phyloP scores from a whole-genome alignment of 805 yeast genomes.

The Spathaspora passalidarum region DNA sequence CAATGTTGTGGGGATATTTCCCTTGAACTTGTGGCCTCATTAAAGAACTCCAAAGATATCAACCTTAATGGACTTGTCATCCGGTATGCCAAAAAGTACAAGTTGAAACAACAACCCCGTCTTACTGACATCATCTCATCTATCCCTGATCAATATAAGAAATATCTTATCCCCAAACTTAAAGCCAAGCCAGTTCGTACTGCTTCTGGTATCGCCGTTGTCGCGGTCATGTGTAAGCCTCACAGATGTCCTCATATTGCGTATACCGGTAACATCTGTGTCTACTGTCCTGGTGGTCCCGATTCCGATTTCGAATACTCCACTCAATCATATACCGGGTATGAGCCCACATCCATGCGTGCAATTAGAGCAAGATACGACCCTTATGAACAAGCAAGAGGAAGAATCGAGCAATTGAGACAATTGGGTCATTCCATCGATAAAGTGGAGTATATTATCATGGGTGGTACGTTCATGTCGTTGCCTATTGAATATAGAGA shows the following conservation, averaged over 20 bases:
- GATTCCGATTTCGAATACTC: slow-evolving; percentile 97
- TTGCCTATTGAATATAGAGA: slow-evolving; percentile 88
- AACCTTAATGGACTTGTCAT: slow-evolving; percentile 89
- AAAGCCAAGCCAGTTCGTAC: slow-evolving; percentile 99
- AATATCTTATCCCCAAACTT: slow-evolving; percentile 84
- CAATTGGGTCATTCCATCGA: slow-evolving; percentile 96
- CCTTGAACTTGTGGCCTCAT: slow-evolving; percentile 74
- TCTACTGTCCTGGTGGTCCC: slow-evolving; percentile 98
- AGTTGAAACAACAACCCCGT: slow-evolving; percentile 87
- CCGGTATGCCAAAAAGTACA: slow-evolving; percentile 83
- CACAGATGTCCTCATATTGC: slow-evolving; percentile 99
- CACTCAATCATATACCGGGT: slow-evolving; percentile 97
- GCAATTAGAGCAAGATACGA: slow-evolving; percentile 98
- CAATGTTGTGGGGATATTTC: slow-evolving; percentile 93
- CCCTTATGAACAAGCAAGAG: slow-evolving; percentile 98
- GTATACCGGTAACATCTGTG: slow-evolving; percentile 97
- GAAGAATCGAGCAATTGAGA: slow-evolving; percentile 92
- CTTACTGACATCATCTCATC: slow-evolving; percentile 92
- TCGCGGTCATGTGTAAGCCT: slow-evolving; percentile 99
- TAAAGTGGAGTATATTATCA: slow-evolving; percentile 94
- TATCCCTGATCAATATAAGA: slow-evolving; percentile 93
- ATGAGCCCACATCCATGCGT: slow-evolving; percentile 98
- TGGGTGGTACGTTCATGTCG: slow-evolving; percentile 99
- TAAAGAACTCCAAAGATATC: slow-evolving; percentile 71
- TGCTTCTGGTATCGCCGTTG: slow-evolving; percentile 98